These are phyloP conservation scores for Pleurotus pulmonarius DNA, from an alignment of 768 basidiomycete genomes.

Conservation along the genomic window DNA sequence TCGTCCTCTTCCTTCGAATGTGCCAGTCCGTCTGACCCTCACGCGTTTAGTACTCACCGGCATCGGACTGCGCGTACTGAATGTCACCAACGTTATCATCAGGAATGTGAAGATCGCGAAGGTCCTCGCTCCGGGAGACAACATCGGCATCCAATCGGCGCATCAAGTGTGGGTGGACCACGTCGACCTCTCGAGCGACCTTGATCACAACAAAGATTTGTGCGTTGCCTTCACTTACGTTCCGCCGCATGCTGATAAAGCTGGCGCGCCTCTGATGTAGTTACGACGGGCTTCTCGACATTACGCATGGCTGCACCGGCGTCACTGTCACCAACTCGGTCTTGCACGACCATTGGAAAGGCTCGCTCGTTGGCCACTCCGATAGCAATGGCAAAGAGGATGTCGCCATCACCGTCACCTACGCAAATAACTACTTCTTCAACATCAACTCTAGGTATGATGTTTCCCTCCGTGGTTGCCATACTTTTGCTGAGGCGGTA, in stretches of 20 bases:
- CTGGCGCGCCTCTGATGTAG: conserved; percentile 14
- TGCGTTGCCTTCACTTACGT: conserved; percentile 12
- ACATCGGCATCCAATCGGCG: conserved; percentile 37
- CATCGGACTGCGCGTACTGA: conserved; percentile 40
- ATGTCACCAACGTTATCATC: conserved; percentile 42
- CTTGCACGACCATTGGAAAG: conserved; percentile 44
- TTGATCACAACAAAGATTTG: conserved; percentile 40
- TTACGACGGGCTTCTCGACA: conserved; percentile 42
- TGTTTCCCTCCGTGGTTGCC: too few relatives aligned
- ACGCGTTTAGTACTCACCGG: conserved; percentile 32
- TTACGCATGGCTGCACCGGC: conserved; percentile 40
- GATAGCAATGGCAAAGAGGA: conserved; percentile 36
- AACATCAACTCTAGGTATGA: not conserved
- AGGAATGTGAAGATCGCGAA: conserved; percentile 47
- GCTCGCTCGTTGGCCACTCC: conserved; percentile 38
- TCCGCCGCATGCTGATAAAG: not conserved
- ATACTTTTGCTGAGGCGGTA: too few relatives aligned
- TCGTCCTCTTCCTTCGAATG: too few relatives aligned
- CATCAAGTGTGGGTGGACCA: conserved; percentile 43
- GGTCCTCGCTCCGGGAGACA: conserved; percentile 44
- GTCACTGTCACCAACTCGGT: conserved; percentile 39
- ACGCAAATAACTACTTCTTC: conserved; percentile 8
- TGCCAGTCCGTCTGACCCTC: too few relatives aligned
- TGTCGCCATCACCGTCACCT: conserved; percentile 19
- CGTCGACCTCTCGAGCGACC: conserved; percentile 39